Conservation (phyloP, 352 stramenopile species). For the Globisporangium nodosum region DNA sequence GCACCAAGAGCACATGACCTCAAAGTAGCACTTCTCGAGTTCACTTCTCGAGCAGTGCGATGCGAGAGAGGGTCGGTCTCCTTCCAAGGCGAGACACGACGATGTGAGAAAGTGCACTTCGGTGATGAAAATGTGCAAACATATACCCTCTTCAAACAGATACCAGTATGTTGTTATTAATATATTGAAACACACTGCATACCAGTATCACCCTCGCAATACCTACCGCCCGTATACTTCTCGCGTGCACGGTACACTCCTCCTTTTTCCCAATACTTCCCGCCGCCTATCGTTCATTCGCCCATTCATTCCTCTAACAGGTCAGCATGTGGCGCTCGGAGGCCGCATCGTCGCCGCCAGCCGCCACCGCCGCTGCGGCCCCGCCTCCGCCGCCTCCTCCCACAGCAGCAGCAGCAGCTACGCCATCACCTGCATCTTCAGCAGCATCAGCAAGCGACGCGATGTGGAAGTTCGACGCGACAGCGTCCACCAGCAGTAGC, state of each 20-base stretch:
- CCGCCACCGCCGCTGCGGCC: neutral
- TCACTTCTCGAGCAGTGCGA: too few species aligned
- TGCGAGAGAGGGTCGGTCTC: too few species aligned
- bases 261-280: neutral
- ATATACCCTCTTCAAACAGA: too few species aligned
- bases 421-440: neutral
- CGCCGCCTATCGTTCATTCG: constrained; percentile 4
- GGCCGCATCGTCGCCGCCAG: too few species aligned
- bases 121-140: too few species aligned
- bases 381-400: neutral
- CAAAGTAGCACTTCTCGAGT: too few species aligned
- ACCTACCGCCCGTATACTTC: neutral
- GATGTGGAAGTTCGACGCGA: constrained; percentile 11
- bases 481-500: neutral
- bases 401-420: neutral
- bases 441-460: constrained; percentile 4
- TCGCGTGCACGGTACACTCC: neutral
- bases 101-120: too few species aligned
- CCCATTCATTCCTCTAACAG: neutral
- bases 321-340: constrained; percentile 12
- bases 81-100: too few species aligned
- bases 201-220: too few species aligned
- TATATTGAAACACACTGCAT: too few species aligned
- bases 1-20: too few species aligned
- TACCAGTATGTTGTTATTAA: too few species aligned